Evolutionary conservation across 2,329 filamentous ascomycete genomes (phyloP).

Genomic region (Ophiostoma australiae): DNA sequence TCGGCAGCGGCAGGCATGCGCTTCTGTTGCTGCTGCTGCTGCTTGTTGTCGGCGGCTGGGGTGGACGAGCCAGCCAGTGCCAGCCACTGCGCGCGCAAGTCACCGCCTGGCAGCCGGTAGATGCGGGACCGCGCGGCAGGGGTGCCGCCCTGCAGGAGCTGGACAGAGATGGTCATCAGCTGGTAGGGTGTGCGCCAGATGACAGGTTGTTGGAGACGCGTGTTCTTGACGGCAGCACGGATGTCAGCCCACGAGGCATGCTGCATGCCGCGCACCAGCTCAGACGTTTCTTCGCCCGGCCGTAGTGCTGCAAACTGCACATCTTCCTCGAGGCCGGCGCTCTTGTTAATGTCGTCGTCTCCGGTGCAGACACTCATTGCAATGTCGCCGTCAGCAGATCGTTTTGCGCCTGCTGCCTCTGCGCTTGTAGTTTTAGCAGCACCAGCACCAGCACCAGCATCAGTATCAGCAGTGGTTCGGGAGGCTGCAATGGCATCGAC

Average conservation of each 20-base stretch:
- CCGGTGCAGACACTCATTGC: conserved; percentile 17
- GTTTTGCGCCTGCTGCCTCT: not conserved
- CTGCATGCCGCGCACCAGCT: conserved; percentile 23
- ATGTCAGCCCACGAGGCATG: conserved; percentile 26
- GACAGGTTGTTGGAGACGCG: conserved; percentile 29
- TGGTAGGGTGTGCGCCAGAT: conserved; percentile 27
- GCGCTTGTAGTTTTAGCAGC: not conserved
- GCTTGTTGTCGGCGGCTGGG: not conserved
- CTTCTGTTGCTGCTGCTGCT: not conserved
- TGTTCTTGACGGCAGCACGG: conserved; percentile 32
- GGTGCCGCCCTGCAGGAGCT: conserved; percentile 63
- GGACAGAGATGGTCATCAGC: conserved; percentile 61
- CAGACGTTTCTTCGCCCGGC: conserved; percentile 10
- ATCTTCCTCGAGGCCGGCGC: conserved; percentile 14
- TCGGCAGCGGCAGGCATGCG: conserved; percentile 31
- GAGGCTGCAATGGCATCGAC: conserved; percentile 28
- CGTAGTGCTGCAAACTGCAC: conserved; percentile 24
- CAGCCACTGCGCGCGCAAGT: conserved; percentile 68
- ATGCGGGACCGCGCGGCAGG: conserved; percentile 70
- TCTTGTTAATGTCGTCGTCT: not conserved
- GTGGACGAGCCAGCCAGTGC: conserved; percentile 36
- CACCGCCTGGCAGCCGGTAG: conserved; percentile 68
- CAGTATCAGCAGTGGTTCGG: not conserved
- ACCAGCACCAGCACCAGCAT: not conserved
- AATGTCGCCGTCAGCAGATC: not conserved